Conservation (phyloP, 805 yeast genomes). For the Sugiyamaella americana region DNA sequence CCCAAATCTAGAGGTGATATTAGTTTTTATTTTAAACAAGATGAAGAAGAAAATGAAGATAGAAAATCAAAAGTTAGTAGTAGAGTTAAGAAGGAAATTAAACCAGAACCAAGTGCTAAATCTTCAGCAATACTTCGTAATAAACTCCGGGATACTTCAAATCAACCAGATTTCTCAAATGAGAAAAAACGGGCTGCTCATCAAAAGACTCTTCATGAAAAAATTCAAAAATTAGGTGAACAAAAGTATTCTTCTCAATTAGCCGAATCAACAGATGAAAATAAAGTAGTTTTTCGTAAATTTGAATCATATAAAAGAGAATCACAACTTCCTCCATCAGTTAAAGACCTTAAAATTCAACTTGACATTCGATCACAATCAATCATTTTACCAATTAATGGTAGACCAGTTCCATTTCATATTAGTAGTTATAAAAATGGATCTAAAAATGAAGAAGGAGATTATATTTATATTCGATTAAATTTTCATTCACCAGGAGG, state of each 20-base stretch:
- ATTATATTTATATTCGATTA: conserved; percentile 80
- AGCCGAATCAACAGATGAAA: conserved; percentile 34
- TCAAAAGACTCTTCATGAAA: conserved; percentile 77
- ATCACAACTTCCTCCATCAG: conserved; percentile 79
- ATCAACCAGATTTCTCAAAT: conserved; percentile 60
- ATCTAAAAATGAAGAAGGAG: conserved; percentile 94
- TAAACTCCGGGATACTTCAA: conserved; percentile 49
- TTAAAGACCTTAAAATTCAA: conserved; percentile 76
- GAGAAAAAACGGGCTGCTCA: conserved; percentile 76
- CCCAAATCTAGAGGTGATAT: conserved; percentile 67
- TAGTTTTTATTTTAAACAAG: conserved; percentile 77
- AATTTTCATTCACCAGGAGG: conserved; percentile 92
- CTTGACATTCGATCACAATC: conserved; percentile 87
- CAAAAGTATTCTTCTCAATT: conserved; percentile 61
- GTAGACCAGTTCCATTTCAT: conserved; percentile 97
- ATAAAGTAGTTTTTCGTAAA: conserved; percentile 72
- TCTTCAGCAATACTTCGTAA: conserved; percentile 50
- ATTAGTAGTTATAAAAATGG: conserved; percentile 92
- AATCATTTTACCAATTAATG: conserved; percentile 82
- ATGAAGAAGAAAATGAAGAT: conserved; percentile 38
- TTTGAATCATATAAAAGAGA: conserved; percentile 94
- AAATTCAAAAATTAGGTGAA: conserved; percentile 80
- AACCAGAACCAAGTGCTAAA: conserved; percentile 35
- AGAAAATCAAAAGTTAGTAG: conserved; percentile 1
- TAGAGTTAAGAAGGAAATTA: conserved; percentile 27